Evolutionary conservation across 305 asterid genomes (phyloP), one percentile per base, ranked within the genome.

Genomic region (Nicotiana rustica): DNA sequence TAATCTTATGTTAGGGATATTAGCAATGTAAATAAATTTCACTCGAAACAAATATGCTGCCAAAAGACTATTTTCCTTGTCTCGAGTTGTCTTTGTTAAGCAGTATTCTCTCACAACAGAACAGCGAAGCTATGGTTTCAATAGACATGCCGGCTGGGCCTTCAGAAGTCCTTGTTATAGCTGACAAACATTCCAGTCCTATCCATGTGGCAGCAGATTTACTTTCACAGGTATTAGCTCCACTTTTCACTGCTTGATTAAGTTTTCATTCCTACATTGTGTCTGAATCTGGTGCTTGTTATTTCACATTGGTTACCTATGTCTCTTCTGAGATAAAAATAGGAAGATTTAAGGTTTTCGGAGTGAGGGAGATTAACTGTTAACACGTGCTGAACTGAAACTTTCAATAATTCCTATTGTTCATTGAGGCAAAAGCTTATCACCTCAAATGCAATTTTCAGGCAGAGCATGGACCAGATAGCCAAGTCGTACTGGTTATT

Each of bases 131-230:
- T 65, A 91, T 96, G 99, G 87, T 94, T 85, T 94, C 98, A 77
- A 96, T 96, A 85, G 99, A 96, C 92, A 96, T 96, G 99, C 99
- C 99, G 12, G 98, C 99, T 87, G 99, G 99, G 86, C 99, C 99
- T 83, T 96, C 99, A 35, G 99, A 96, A 94, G 98, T 96, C 85
- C 99, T 96, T 84, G 98, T 94, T 83, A 93, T 93, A 83, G 98
- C 98, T 83, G 99, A 94, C 87, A 88, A 92, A 86, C 85, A 91
- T 82, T 95, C 98, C 70, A 94, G 86, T 86, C 97, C 97, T 82
- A 97, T 92, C 85, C 97, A 96, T 85, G 86, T 96, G 80, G 99
- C 99, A 25, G 97, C 99, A 60, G 99, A 96, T 90, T 89, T 96
- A 84, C 98, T 96, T 80, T 96, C 98, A 33, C 98, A 96, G 97